Evolutionary conservation across 352 stramenopile genomes (phyloP), one percentile per base, ranked within the genome.

Genomic region (Phytophthora megakarya): DNA sequence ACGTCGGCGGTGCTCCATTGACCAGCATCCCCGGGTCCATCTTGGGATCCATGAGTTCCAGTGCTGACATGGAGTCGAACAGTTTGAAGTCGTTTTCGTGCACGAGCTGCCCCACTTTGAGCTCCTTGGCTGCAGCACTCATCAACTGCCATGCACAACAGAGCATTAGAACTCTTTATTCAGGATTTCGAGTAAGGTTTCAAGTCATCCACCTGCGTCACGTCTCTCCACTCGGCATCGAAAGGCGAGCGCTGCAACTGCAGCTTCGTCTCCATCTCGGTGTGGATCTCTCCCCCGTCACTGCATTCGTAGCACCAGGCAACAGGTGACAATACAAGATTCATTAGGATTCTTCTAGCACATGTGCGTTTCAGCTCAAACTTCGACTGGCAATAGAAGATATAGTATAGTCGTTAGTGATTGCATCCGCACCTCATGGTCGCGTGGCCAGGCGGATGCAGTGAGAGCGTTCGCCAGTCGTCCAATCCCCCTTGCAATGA

Each of bases 31-130:
- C 96, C 35, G 86, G 93, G 77, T 98, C 95, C 93, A 98, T 98
- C 61, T 97, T 97, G 7, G 78, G 76, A 65, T 98, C 92, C 81
- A 97, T 96, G 3, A 98, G 72, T 78, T 98, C 93, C 16, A 98
- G 72, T 46, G 95, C 95, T 28, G 92, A 94, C 92, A 98, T 98
- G 55, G 92, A 96, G 59, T 98, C 92, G 64, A 95, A 96, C 53
- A 98, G 80, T 53, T 88, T 95, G 51, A 98, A 97, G 53, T 86
- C 67, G 7, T 85, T 62, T 39, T 88, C 75, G 42, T 95, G 86
- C 28, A 93, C 73, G 54, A 95, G 64, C 46, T 95, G 84, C 3
- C 86, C 84, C 16, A 93, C 73, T 49, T 90, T 92, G 22, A 95
- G 75, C 65, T 93, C 84, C 56, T 91, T 90, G 6, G 84, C 80